Base-by-base conservation (phyloP, 805 yeast genomes). In the Priceomyces medius region DNA sequence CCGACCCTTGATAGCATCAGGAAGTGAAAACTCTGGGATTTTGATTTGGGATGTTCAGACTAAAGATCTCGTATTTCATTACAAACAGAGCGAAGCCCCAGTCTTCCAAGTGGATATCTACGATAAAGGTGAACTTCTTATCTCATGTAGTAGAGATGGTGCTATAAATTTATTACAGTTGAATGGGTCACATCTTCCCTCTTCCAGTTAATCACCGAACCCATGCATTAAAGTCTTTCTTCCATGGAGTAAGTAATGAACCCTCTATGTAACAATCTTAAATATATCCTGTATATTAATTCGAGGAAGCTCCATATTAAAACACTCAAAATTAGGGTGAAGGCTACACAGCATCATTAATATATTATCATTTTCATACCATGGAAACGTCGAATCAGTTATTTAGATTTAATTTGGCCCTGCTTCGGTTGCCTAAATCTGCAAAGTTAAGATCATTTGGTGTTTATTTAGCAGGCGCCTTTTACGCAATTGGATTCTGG, bases 401-500 rank as follows among this genome's bases (percentile, higher is more conserved):
- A 31, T 86, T 87, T 62, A 76, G 85, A 47, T 79, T 86, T 63
- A 76, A 76, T 35, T 54, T 79, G 13, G 52, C 64, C 23, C 51
- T 57, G 47, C 77, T 88, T 52, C 76, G 73, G 42, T 66, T 85
- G 19, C 88, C 95, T 39, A 79, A 82, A 50, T 81, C 93, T 6
- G 79, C 80, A 39, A 75, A 83, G 32, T 71, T 87, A 32, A 72
- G 93, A 54, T 74, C 88, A 1, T 62, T 76, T 32, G 91, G 95
- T 12, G 88, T 88, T 12, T 88, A 87, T 54, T 49, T 81, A n/a
- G 70, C 89, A 0, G 93, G 93, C 8, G 83, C 81, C 0, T 62
- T 85, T 20, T 91, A 85, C 51, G 85, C 97, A 29, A 61, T 85
- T 41, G 98, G 96, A 6, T 83, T 91, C 58, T 91, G 97, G 95